These are phyloP conservation scores for Euphorbia tirucalli DNA, from an alignment of 345 rosid genomes.

Conservation along the genomic window DNA sequence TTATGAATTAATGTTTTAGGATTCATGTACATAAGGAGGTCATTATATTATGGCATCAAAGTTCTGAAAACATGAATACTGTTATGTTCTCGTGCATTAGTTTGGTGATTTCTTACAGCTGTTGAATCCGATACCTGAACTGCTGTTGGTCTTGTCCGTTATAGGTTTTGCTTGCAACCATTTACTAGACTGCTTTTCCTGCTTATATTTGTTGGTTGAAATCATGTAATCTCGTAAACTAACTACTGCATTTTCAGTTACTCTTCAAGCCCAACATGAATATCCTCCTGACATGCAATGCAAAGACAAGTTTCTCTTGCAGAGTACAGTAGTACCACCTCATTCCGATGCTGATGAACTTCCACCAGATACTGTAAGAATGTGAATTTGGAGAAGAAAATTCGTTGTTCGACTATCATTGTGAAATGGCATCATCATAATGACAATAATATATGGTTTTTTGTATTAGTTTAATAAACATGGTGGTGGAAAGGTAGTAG, in stretches of 20 bases:
- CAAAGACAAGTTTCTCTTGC: conserved; percentile 95
- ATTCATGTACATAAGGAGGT: not conserved
- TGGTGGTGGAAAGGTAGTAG: conserved; percentile 49
- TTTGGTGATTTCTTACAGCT: not conserved
- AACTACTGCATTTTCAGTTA: conserved; percentile 49
- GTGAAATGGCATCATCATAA: not conserved
- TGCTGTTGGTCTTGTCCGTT: not conserved
- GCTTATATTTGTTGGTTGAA: not conserved
- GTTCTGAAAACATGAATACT: not conserved
- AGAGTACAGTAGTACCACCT: conserved; percentile 72
- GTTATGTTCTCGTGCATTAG: not conserved
- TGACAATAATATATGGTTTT: conserved; percentile 13
- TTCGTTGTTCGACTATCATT: conserved; percentile 4
- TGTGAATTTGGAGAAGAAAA: conserved; percentile 10
- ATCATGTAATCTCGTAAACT: conserved; percentile 1
- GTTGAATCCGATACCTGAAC: not conserved
- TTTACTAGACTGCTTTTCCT: conserved; percentile 5
- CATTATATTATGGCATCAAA: not conserved
- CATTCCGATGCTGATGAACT: conserved; percentile 83
- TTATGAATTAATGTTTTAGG: not conserved
- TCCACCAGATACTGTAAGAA: conserved; percentile 75
- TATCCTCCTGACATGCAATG: conserved; percentile 86
- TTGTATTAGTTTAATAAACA: conserved; percentile 70
- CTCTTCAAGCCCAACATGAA: conserved; percentile 85
- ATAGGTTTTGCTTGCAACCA: not conserved